Evolutionary conservation across 805 yeast genomes (phyloP).

Genomic region (Nakazawaea anatomiae): DNA sequence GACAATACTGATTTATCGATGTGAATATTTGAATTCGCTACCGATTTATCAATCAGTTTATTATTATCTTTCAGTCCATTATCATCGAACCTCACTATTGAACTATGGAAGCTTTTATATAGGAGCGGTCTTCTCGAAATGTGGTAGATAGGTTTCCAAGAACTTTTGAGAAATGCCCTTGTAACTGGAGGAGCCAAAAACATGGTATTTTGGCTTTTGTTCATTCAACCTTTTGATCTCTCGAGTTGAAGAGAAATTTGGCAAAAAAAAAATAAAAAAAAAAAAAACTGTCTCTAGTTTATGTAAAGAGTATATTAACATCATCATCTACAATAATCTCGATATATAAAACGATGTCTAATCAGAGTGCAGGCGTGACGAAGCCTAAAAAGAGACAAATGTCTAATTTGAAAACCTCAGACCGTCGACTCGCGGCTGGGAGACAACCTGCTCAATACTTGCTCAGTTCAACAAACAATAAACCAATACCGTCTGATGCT

Average conservation of each 20-base stretch:
- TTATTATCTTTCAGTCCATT: background rate
- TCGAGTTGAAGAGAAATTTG: too few relatives aligned
- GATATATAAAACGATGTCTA: background rate
- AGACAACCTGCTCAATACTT: slow-evolving; percentile 40
- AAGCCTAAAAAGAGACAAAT: slow-evolving; percentile 9
- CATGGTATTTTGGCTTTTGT: background rate
- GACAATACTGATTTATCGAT: slow-evolving; percentile 26
- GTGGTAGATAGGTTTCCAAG: background rate
- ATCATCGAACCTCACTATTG: background rate
- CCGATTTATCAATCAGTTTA: background rate
- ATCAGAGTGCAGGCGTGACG: slow-evolving; percentile 1
- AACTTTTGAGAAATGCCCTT: background rate
- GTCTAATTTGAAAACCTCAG: slow-evolving; percentile 35
- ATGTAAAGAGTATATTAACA: too few relatives aligned
- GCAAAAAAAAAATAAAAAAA: background rate
- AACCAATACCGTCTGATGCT: slow-evolving; percentile 18
- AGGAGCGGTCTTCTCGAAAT: background rate
- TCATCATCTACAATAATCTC: too few relatives aligned
- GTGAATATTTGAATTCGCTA: background rate
- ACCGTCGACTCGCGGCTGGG: slow-evolving; percentile 50
- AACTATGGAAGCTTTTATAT: background rate
- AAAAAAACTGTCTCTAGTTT: background rate
- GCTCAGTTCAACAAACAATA: slow-evolving; percentile 20
- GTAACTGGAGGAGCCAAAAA: background rate
- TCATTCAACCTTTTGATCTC: too few relatives aligned